Evolutionary conservation across 2,329 filamentous ascomycete species (phyloP), one percentile per base, ranked within the genome.

Genomic region (Aspergillus sp.): DNA sequence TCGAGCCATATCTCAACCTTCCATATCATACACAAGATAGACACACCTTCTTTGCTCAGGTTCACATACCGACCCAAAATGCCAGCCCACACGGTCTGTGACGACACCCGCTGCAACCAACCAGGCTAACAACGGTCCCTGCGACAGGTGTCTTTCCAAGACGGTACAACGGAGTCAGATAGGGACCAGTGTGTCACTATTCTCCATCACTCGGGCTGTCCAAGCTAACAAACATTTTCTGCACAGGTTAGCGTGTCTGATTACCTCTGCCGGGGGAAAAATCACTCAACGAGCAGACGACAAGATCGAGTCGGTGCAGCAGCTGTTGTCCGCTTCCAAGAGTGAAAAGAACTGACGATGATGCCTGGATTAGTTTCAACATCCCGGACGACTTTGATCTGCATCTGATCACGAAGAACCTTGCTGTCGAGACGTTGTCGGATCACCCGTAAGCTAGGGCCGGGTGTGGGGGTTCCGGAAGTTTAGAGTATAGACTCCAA

Each of bases 401-500:
- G 10, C 36, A 34, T 17, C 30, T 44, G 8, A 42, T 44, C 24
- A 42, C 39, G 15, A 40, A 35, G 31, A 39, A 44, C 15, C 20
- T 37, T 14, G 26, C 29, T n/a, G 15, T 34, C 13, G 41, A 42
- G 28, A 44, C 41, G 5, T 29, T 40, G 20, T 37, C 41, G 11
- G 41, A 44, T 28, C 39, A 44, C 34, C 41, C 41, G 2, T 44
- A 36, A 22, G n/a, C n/a, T n/a, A n/a, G n/a, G n/a, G n/a, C n/a
- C n/a, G n/a, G n/a, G n/a, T n/a, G n/a, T n/a, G n/a, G n/a, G n/a
- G n/a, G n/a, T n/a, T n/a, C n/a, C n/a, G n/a, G n/a, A n/a, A n/a
- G n/a, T n/a, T n/a, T n/a, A n/a, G n/a, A n/a, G n/a, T n/a, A n/a
- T n/a, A n/a, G n/a, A n/a, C n/a, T n/a, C n/a, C n/a, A n/a, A n/a